Conservation (phyloP, 192 early-diverging fungal species). For the Coemansia sp. region DNA sequence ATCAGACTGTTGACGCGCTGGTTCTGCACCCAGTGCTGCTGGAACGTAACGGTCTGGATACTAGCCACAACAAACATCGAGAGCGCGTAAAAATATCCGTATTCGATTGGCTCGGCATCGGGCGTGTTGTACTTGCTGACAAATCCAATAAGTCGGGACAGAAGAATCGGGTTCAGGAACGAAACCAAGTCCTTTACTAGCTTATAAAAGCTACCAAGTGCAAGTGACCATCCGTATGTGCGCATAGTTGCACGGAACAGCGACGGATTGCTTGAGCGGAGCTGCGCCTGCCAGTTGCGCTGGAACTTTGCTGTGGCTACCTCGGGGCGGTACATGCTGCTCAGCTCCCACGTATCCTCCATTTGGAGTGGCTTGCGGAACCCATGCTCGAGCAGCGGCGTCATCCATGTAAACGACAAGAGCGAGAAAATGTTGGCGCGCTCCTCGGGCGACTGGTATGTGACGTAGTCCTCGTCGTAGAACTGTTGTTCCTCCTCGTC, state of each 20-base stretch:
- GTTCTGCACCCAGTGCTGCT: too few species aligned
- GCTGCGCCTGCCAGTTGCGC: slow-evolving; percentile 68
- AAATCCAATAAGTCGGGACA: slow-evolving; percentile 68
- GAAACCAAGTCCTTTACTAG: slow-evolving; percentile 68
- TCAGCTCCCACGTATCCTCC: slow-evolving; percentile 74
- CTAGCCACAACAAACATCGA: too few species aligned
- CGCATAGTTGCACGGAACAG: slow-evolving; percentile 61
- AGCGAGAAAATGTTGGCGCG: slow-evolving; percentile 78
- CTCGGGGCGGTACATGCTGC: slow-evolving; percentile 58
- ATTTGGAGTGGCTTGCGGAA: slow-evolving; percentile 65
- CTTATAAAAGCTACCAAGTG: slow-evolving; percentile 77
- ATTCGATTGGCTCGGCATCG: slow-evolving; percentile 61
- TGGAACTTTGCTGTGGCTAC: slow-evolving; percentile 66
- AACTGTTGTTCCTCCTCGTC: background rate
- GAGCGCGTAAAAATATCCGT: slow-evolving; percentile 86
- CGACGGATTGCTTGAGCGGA: slow-evolving; percentile 64
- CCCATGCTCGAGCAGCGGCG: slow-evolving; percentile 75
- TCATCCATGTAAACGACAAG: slow-evolving; percentile 87
- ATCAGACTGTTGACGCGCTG: too few species aligned
- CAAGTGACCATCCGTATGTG: slow-evolving; percentile 66
- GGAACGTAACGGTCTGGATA: too few species aligned
- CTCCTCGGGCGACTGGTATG: too few species aligned
- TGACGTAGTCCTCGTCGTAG: background rate
- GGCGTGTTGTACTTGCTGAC: slow-evolving; percentile 40
- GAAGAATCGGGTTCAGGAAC: slow-evolving; percentile 78